Conservation (phyloP, 2,329 filamentous ascomycete genomes). For the Botrytis cinerea region DNA sequence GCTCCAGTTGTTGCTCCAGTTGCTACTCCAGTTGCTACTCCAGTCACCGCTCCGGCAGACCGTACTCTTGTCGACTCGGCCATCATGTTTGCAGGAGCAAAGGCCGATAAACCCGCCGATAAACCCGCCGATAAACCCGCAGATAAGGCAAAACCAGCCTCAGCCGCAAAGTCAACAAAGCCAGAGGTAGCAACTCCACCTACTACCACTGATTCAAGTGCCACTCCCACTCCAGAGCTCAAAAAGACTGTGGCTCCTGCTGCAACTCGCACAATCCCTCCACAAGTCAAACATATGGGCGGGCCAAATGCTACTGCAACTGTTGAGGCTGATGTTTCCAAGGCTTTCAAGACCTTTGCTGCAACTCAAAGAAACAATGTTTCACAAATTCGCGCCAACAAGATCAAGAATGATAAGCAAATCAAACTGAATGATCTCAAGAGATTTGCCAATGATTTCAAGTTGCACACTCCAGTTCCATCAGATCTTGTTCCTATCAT, state of each 20-base stretch:
- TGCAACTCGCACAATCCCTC: slow-evolving; percentile 40
- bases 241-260: slow-evolving; percentile 40
- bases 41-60: slow-evolving; percentile 1
- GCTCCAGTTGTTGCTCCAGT: slow-evolving; percentile 69
- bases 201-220: slow-evolving; percentile 36
- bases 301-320: slow-evolving; percentile 58
- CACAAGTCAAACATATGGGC: slow-evolving; percentile 39
- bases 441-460: slow-evolving; percentile 93
- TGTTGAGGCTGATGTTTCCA: slow-evolving; percentile 62
- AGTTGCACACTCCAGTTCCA: slow-evolving; percentile 89
- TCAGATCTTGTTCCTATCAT: slow-evolving; percentile 91
- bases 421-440: slow-evolving; percentile 92
- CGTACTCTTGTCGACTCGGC: slow-evolving; percentile 72
- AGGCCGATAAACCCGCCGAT: slow-evolving; percentile 36
- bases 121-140: slow-evolving; percentile 35
- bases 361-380: slow-evolving; percentile 56
- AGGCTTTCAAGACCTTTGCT: slow-evolving; percentile 66
- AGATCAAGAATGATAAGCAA: slow-evolving; percentile 76
- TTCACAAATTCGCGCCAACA: slow-evolving; percentile 58
- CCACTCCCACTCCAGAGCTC: slow-evolving; percentile 33
- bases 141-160: slow-evolving; percentile 37
- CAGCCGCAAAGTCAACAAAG: slow-evolving; percentile 36
- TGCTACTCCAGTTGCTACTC: background rate
- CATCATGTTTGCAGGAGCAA: slow-evolving; percentile 83
- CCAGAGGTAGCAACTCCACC: slow-evolving; percentile 38